Evolutionary conservation across 176 grass and related monocot species (phyloP).

Genomic region (Bromus sterilis): DNA sequence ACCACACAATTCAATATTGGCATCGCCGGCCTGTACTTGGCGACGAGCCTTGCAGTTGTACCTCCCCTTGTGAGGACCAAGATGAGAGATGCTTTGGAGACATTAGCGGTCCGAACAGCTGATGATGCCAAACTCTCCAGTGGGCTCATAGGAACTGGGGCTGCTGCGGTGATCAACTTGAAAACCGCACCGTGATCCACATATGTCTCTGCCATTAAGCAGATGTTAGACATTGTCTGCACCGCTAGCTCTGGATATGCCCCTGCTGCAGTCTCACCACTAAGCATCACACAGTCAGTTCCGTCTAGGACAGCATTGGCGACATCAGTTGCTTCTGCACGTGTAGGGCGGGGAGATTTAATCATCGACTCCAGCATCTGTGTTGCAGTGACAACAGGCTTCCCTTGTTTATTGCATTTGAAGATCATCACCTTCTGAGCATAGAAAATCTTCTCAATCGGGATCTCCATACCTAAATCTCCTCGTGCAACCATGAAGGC

Average conservation of each 20-base stretch:
- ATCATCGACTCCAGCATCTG: constrained; percentile 97
- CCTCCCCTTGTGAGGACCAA: constrained; percentile 85
- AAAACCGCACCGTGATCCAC: constrained; percentile 53
- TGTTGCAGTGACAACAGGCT: constrained; percentile 86
- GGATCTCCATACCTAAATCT: constrained; percentile 92
- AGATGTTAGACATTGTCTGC: constrained; percentile 75
- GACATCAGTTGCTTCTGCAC: constrained; percentile 78
- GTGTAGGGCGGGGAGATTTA: constrained; percentile 79
- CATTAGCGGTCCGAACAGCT: constrained; percentile 54
- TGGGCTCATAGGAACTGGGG: constrained; percentile 57
- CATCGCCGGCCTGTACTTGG: constrained; percentile 78
- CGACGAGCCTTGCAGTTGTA: constrained; percentile 62
- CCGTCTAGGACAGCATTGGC: constrained; percentile 88
- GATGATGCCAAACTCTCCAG: constrained; percentile 89
- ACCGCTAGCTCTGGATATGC: constrained; percentile 73
- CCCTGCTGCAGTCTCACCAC: constrained; percentile 80
- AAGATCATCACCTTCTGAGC: constrained; percentile 88
- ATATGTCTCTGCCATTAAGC: constrained; percentile 53
- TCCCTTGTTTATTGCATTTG: constrained; percentile 83
- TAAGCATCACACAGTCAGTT: constrained; percentile 84
- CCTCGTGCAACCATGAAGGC: constrained; percentile 86
- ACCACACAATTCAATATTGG: constrained; percentile 52
- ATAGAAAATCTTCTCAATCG: constrained; percentile 85
- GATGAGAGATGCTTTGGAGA: constrained; percentile 55
- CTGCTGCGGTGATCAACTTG: constrained; percentile 39